These are phyloP conservation scores for Cryptosporidium ubiquitum DNA, from an alignment of 169 alveolate genomes.

Conservation along the genomic window DNA sequence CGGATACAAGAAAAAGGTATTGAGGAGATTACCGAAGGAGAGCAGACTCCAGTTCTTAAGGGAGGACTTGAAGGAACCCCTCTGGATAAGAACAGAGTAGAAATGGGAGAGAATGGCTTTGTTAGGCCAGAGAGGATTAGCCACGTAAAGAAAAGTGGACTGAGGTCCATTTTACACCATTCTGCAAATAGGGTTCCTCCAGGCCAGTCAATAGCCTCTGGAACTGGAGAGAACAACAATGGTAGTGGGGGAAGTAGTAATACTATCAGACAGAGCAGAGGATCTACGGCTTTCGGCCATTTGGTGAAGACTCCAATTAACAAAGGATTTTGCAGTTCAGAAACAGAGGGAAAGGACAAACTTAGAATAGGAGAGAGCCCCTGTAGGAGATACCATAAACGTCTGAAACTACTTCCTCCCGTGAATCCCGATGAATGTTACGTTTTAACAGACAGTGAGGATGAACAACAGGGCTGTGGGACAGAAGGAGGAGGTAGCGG, in stretches of 20 bases:
- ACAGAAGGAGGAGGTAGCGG: not conserved
- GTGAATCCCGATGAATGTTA: conserved; percentile 54
- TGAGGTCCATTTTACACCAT: conserved; percentile 59
- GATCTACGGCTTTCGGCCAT: not conserved
- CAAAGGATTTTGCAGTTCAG: conserved; percentile 17
- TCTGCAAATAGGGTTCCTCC: conserved; percentile 41
- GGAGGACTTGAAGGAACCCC: conserved; percentile 37
- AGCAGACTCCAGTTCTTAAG: conserved; percentile 38
- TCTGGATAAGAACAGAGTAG: not conserved
- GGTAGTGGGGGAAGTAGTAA: not conserved
- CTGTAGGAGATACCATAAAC: conserved; percentile 63
- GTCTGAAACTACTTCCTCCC: conserved; percentile 55
- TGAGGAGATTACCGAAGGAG: conserved; percentile 3
- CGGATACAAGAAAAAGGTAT: not conserved
- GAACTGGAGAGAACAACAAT: conserved; percentile 7
- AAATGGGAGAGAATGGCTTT: conserved; percentile 15
- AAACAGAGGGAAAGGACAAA: conserved; percentile 36
- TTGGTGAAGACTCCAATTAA: conserved; percentile 48
- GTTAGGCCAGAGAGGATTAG: conserved; percentile 68
- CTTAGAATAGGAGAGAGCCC: conserved; percentile 62
- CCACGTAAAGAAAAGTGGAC: conserved; percentile 58
- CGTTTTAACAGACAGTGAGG: conserved; percentile 62
- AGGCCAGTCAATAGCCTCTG: not conserved
- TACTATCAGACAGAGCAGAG: not conserved
- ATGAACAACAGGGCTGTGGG: conserved; percentile 3